Evolutionary conservation across 2,329 filamentous ascomycete genomes (phyloP), one percentile per base, ranked within the genome.

Genomic region (Aspergillus quadricinctus): DNA sequence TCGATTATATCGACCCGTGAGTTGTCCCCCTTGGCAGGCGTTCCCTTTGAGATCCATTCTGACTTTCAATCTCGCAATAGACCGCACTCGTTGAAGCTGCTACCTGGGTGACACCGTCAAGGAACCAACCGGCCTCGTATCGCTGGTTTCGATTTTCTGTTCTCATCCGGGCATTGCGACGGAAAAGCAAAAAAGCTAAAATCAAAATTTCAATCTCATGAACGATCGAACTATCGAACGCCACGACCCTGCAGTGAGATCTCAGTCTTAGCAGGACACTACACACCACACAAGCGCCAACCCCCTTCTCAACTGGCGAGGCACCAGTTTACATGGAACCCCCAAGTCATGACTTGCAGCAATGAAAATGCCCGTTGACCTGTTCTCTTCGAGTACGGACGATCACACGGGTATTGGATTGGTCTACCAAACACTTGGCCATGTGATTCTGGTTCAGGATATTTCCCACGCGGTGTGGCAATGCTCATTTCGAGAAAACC

Each of bases 1-100:
- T 80, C 62, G 77, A 80, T 60, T 80, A 77, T 65, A 76, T 80
- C 58, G 68, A 78, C 56, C 66, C 69, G 70, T 75, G 62, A 74
- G 70, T 71, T 49, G 17, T 49, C 27, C 48, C 28, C 11, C 29
- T 43, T 11, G 23, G 41, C 17, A 28, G 27, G 14, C 43, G 45
- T 21, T 41, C 21, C 9, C 29, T 49, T 48, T 21, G 25, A 52
- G 2, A 35, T 53, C 27, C 19, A 31, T 48, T n/a, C 49, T 59
- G 50, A 60, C 45, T 31, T 3, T 23, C 28, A 21, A 14, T 41
- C 31, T 6, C 35, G 28, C 14, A 35, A 3, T 40, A 62, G 58
- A 31, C 54, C 56, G 31, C 56, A 62, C 10, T 50, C 51, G 51
- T 56, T 67, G 52, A 63, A 52, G 60, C 54, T 62, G 56, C 54